Evolutionary conservation across 1,284 basidiomycete species (phyloP).

Genomic region (Ustilago crameri): DNA sequence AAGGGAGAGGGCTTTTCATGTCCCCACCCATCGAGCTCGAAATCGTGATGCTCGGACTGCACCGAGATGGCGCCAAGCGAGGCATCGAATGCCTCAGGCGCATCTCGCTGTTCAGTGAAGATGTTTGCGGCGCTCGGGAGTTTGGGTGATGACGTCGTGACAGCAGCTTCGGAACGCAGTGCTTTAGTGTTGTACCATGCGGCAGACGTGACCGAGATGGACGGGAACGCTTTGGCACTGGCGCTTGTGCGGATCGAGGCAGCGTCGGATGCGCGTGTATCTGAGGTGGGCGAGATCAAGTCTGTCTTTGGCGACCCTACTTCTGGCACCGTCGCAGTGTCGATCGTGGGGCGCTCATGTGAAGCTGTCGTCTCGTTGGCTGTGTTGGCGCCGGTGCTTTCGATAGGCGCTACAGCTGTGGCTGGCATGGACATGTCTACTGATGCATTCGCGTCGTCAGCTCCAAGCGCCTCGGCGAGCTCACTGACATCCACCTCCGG

Average conservation of each 20-base stretch:
- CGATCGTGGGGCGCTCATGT: background rate
- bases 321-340: background rate
- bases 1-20: constrained; percentile 32
- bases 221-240: constrained; percentile 49
- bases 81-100: constrained; percentile 12
- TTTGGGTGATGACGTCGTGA: constrained; percentile 16
- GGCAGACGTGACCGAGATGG: constrained; percentile 54
- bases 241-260: constrained; percentile 32
- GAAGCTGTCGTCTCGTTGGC: background rate
- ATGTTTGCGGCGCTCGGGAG: constrained; percentile 19
- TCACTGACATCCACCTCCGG: constrained; percentile 47
- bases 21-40: constrained; percentile 54
- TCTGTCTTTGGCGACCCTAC: background rate
- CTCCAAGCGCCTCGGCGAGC: constrained; percentile 34
- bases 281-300: background rate
- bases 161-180: constrained; percentile 17
- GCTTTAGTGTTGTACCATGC: constrained; percentile 54
- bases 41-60: constrained; percentile 47
- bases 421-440: background rate
- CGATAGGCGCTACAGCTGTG: background rate
- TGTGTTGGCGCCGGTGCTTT: constrained; percentile 1
- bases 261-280: constrained; percentile 8
- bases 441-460: background rate
- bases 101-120: constrained; percentile 7
- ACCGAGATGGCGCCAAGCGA: constrained; percentile 23